These are phyloP conservation scores for Triticum urartu DNA, from an alignment of 176 grass and related monocot species.

Conservation along the genomic window DNA sequence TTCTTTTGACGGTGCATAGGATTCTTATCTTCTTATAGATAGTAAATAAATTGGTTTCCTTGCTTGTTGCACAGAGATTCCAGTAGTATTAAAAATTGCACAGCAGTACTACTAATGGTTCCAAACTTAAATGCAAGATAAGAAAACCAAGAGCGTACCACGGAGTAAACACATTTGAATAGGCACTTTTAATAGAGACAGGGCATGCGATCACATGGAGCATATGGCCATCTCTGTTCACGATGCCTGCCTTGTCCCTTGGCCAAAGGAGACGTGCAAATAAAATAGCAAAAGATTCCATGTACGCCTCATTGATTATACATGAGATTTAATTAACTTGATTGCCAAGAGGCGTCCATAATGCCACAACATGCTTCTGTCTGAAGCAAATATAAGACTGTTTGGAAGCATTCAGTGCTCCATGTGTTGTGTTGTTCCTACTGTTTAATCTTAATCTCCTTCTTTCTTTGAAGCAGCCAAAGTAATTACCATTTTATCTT, in stretches of 20 bases:
- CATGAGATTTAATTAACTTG: slow-evolving; percentile 9
- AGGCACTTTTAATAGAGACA: slow-evolving; percentile 24
- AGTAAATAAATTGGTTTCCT: slow-evolving; percentile 15
- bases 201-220: slow-evolving; percentile 34
- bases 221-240: slow-evolving; percentile 28
- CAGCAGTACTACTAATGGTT: neutral
- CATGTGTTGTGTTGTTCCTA: neutral
- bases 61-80: slow-evolving; percentile 17
- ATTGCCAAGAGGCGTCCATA: slow-evolving; percentile 19
- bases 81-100: neutral
- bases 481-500: neutral
- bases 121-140: neutral
- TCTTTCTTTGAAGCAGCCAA: too few species aligned
- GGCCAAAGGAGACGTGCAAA: slow-evolving; percentile 35
- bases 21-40: slow-evolving; percentile 33
- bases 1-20: neutral
- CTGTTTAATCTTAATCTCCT: neutral
- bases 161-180: neutral
- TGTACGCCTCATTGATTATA: slow-evolving; percentile 1
- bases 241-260: slow-evolving; percentile 25
- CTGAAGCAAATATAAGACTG: slow-evolving; percentile 35
- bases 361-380: slow-evolving; percentile 37
- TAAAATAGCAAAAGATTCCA: slow-evolving; percentile 34
- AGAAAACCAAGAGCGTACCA: neutral
- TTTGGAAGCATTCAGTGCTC: neutral